Percentiles rank a stretch among this genome's conserved stretches.
Conservation (phyloP, 140 eudicot species). For the Flaveria floridana region DNA sequence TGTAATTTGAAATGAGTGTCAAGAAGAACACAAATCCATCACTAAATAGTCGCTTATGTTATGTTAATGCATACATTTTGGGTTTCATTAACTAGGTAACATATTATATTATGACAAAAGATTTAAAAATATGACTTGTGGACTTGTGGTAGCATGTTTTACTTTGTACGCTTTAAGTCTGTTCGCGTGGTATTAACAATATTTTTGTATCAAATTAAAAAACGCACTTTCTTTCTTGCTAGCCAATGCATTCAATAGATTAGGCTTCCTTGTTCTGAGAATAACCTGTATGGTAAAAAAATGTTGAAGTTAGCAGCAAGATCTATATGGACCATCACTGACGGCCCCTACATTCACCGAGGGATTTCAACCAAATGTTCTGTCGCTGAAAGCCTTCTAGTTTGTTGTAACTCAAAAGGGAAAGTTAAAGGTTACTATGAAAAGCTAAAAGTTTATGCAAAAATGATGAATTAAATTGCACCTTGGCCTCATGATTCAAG, state of each 20-base stretch:
- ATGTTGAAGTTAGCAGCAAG: not conserved
- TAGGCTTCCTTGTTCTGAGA: slow-evolving; percentile 60
- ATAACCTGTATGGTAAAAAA: slow-evolving; percentile 50
- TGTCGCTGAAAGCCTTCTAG: not conserved
- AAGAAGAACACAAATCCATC: not conserved
- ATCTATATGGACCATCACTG: not conserved
- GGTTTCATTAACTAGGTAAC: not conserved
- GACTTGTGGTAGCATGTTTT: not conserved
- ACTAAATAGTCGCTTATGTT: not conserved
- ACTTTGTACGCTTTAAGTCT: not conserved
- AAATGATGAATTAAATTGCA: slow-evolving; percentile 22
- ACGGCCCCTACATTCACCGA: not conserved
- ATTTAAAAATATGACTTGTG: not conserved
- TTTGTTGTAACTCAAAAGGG: not conserved
- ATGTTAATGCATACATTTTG: no score
- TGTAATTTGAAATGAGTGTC: not conserved
- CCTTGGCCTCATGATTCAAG: slow-evolving; percentile 71
- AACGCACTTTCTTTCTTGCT: slow-evolving; percentile 71
- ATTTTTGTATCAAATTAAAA: not conserved
- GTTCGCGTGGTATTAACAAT: not conserved
- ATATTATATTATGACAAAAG: not conserved
- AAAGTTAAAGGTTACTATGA: not conserved
- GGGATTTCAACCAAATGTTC: not conserved
- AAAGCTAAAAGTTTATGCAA: not conserved
- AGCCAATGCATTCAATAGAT: slow-evolving; percentile 57